phyloP scores from a whole-genome alignment of 1,284 basidiomycete species.

The Rhizopogon hawkerae region DNA sequence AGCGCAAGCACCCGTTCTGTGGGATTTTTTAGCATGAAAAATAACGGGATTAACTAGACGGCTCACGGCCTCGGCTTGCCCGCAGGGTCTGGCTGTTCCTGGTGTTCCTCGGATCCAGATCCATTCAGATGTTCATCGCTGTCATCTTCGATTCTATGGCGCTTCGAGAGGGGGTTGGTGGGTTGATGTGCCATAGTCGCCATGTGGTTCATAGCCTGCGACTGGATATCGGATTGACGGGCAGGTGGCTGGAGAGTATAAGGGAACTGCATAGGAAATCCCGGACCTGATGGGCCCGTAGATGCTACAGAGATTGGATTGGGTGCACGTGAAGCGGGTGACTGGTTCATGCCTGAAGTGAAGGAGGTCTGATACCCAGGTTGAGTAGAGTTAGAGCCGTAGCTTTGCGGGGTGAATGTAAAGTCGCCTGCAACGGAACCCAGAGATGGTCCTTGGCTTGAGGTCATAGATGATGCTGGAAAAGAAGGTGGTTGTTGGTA shows the following conservation, averaged over 20 bases:
- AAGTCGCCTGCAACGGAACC: conserved; percentile 14
- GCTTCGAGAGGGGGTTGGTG: background rate
- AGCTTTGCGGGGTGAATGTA: conserved; percentile 14
- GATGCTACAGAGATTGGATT: conserved; percentile 5
- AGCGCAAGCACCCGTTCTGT: conserved; percentile 50
- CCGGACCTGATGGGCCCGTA: conserved; percentile 13
- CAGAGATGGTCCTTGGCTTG: conserved; percentile 3
- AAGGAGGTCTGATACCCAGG: conserved; percentile 8
- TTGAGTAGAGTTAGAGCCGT: conserved; percentile 6
- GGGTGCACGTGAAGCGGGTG: background rate
- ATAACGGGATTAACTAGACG: background rate
- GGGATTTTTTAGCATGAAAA: background rate
- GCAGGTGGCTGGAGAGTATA: conserved; percentile 21
- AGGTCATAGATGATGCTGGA: conserved; percentile 2
- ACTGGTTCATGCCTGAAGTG: conserved; percentile 5
- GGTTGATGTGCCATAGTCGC: conserved; percentile 5
- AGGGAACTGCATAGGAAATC: conserved; percentile 24
- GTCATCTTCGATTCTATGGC: conserved; percentile 18
- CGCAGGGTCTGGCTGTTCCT: conserved; percentile 13
- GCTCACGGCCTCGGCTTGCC: conserved; percentile 18
- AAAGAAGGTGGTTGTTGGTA: background rate
- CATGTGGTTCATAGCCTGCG: conserved; percentile 18
- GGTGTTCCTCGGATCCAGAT: conserved; percentile 16
- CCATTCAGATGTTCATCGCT: conserved; percentile 8
- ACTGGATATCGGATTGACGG: conserved; percentile 24